Percentiles rank a stretch among this genome's conserved stretches.
Conservation (phyloP, 2,329 filamentous ascomycete species). For the Calonectria multiphialidica region DNA sequence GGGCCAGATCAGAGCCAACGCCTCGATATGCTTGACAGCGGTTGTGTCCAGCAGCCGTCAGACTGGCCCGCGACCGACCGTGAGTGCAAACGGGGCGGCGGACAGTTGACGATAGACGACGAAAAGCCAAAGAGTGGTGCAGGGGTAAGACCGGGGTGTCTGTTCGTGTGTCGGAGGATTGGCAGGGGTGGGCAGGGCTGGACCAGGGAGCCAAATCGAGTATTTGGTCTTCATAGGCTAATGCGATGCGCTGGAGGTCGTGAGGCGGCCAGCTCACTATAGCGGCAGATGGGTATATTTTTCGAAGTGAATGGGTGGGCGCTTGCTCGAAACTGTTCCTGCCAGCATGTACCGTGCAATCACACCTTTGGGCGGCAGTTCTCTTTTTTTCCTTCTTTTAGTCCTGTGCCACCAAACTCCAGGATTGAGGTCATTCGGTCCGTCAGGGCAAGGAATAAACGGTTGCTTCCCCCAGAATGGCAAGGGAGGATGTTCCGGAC, state of each 20-base stretch:
- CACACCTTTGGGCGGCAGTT: background rate
- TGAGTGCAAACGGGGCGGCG: background rate
- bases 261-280: background rate
- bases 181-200: slow-evolving; percentile 11
- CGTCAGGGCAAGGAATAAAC: background rate
- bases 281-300: background rate
- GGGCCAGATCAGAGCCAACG: slow-evolving; percentile 1
- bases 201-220: slow-evolving; percentile 18
- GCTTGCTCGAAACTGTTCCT: too few species aligned
- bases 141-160: background rate
- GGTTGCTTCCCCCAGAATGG: slow-evolving; percentile 2
- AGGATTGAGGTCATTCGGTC: slow-evolving; percentile 2
- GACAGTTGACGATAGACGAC: slow-evolving; percentile 1
- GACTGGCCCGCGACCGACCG: slow-evolving; percentile 20
- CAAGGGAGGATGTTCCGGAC: background rate
- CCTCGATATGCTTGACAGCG: slow-evolving; percentile 20
- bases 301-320: too few species aligned
- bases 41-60: slow-evolving; percentile 26
- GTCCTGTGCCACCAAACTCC: background rate
- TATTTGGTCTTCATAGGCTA: background rate
- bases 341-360: background rate
- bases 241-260: background rate
- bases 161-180: background rate
- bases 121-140: background rate
- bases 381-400: too few species aligned